A percentile compares a stretch with the other conserved stretches of the same genome.
Conservation (phyloP, 257 asterid species). For the Scutellaria galericulata region DNA sequence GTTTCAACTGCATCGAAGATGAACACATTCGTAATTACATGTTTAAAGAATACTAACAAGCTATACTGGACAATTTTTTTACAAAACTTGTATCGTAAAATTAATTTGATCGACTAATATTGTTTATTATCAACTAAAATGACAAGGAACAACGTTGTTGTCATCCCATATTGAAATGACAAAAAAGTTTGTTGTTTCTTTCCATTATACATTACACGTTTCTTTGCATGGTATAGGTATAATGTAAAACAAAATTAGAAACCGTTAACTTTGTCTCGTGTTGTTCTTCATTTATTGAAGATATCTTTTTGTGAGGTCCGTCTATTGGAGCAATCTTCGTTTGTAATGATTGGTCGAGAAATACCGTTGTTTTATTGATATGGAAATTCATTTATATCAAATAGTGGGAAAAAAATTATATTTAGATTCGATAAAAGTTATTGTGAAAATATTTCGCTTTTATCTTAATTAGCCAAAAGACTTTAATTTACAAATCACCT, state of each 20-base stretch:
- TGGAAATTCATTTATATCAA: neutral
- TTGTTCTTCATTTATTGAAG: neutral
- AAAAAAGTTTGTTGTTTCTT: neutral
- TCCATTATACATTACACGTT: neutral
- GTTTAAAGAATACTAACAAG: neutral
- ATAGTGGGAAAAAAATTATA: neutral
- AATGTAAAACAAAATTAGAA: neutral
- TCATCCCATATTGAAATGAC: too few species aligned
- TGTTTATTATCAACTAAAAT: neutral
- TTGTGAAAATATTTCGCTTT: too few species aligned
- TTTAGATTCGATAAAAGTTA: neutral
- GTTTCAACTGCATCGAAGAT: slow-evolving; percentile 50
- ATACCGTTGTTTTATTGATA: neutral
- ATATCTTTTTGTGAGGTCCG: neutral
- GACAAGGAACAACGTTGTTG: neutral
- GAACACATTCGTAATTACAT: slow-evolving; percentile 47
- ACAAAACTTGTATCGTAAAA: neutral
- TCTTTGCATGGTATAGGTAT: neutral
- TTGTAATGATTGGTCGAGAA: neutral
- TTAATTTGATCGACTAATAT: neutral
- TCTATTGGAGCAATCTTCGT: neutral
- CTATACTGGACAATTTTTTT: neutral
- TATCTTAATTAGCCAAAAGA: neutral
- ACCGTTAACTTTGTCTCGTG: slow-evolving; percentile 18
- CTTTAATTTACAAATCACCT: neutral